Evolutionary conservation across 1,284 basidiomycete genomes (phyloP).

Genomic region (Athelia sp.): DNA sequence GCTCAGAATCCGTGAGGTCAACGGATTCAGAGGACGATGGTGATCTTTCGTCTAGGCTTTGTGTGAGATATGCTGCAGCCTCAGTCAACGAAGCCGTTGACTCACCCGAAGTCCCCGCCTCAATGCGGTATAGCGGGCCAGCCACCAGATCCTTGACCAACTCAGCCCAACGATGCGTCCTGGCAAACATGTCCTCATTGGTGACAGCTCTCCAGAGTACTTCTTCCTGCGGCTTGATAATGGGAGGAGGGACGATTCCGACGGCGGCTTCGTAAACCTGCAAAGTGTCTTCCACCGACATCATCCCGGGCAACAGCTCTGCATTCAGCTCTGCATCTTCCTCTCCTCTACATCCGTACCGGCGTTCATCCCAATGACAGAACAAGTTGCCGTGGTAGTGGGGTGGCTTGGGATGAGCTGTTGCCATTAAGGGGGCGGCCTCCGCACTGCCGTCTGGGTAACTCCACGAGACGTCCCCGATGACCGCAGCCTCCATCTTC

Average conservation of each 20-base stretch:
- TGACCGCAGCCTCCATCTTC: too few species aligned
- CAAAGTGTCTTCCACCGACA: background rate
- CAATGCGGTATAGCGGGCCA: background rate
- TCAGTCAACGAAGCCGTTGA: background rate
- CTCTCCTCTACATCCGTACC: background rate
- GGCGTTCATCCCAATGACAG: background rate
- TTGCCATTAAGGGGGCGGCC: background rate
- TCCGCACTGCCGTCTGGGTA: background rate
- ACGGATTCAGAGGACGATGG: background rate
- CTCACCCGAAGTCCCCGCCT: background rate
- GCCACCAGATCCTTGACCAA: background rate
- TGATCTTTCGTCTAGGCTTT: background rate
- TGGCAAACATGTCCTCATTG: background rate
- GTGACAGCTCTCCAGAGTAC: background rate
- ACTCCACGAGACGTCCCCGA: background rate
- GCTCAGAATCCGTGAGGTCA: conserved; percentile 22
- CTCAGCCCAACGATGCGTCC: background rate
- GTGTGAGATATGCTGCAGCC: background rate
- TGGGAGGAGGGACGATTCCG: background rate
- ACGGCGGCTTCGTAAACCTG: background rate
- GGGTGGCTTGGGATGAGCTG: background rate
- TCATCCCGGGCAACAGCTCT: background rate
- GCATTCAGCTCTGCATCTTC: background rate
- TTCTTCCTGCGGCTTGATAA: background rate
- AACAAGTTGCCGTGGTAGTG: background rate